Percentiles rank a stretch among this genome's conserved stretches.
phyloP scores from a whole-genome alignment of 2,329 filamentous ascomycete species.

The Pseudocercospora musae region DNA sequence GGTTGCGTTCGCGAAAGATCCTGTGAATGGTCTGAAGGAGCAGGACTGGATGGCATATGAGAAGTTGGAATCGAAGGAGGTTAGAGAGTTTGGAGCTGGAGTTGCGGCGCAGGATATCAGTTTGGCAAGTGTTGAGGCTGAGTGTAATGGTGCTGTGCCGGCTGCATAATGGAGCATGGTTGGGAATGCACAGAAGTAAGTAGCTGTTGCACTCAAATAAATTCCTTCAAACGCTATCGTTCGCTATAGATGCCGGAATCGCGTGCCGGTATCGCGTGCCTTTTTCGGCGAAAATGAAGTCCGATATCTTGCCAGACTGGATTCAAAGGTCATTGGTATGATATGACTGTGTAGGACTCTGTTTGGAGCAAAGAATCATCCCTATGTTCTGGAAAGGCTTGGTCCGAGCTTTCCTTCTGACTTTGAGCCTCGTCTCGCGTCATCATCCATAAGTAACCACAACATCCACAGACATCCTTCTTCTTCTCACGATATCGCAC shows the following conservation, averaged over 20 bases:
- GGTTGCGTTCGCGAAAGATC: constrained; percentile 38
- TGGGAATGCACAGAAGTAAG: too few species aligned
- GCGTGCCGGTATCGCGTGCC: too few species aligned
- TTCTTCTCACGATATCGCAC: not conserved
- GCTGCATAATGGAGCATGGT: too few species aligned
- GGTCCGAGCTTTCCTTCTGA: not conserved
- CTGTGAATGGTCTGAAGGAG: constrained; percentile 28
- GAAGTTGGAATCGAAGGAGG: constrained; percentile 18
- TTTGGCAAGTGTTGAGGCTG: constrained; percentile 21
- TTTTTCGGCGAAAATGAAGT: too few species aligned
- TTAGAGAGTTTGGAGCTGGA: constrained; percentile 28
- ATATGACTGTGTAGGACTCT: not conserved
- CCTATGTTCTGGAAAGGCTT: not conserved
- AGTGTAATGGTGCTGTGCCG: constrained; percentile 24
- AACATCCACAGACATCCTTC: not conserved
- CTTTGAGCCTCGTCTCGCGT: not conserved
- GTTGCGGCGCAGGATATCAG: constrained; percentile 31
- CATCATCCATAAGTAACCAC: not conserved
- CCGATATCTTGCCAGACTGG: too few species aligned
- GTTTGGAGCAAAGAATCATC: not conserved
- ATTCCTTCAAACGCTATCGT: too few species aligned
- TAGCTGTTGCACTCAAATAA: too few species aligned
- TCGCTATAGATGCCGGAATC: too few species aligned
- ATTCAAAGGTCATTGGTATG: not conserved
- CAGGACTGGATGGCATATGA: constrained; percentile 23